Evolutionary conservation across 306 rosid genomes (phyloP).

Genomic region (Lathyrus tuberosus): DNA sequence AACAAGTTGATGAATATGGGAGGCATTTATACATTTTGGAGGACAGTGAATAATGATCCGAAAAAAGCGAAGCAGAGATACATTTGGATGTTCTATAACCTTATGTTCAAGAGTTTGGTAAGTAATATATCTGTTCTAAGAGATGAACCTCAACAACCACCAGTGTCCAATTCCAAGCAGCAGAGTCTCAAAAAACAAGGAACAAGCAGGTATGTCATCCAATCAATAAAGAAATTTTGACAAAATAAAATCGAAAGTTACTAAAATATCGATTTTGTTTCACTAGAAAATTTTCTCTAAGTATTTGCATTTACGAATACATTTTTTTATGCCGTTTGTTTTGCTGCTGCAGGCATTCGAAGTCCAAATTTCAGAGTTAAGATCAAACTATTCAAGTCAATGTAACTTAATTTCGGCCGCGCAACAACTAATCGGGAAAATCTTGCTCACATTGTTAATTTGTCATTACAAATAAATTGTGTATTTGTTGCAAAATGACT

Average conservation of each 20-base stretch:
- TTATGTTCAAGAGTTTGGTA: constrained; percentile 72
- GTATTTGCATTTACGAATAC: not conserved
- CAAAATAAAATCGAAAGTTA: constrained; percentile 9
- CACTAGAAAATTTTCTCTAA: not conserved
- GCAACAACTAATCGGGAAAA: constrained; percentile 17
- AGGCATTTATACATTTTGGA: constrained; percentile 73
- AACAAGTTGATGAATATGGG: constrained; percentile 78
- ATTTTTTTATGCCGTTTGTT: not conserved
- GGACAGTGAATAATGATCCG: constrained; percentile 61
- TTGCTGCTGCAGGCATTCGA: constrained; percentile 55
- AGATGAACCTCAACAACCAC: constrained; percentile 53
- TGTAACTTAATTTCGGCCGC: not conserved
- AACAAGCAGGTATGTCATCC: constrained; percentile 49
- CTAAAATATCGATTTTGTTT: constrained; percentile 15
- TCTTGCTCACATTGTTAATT: not conserved
- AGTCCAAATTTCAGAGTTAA: constrained; percentile 64
- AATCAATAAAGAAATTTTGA: constrained; percentile 4
- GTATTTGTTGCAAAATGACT: constrained; percentile 27
- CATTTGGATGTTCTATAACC: constrained; percentile 73
- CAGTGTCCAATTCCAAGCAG: constrained; percentile 46
- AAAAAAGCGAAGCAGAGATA: constrained; percentile 79
- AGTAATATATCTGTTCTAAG: constrained; percentile 44
- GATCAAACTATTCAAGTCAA: not conserved
- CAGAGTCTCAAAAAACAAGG: constrained; percentile 38
- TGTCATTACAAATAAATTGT: constrained; percentile 2